These are phyloP conservation scores for Podospora conica DNA, from an alignment of 495 filamentous ascomycete species.

Conservation along the genomic window DNA sequence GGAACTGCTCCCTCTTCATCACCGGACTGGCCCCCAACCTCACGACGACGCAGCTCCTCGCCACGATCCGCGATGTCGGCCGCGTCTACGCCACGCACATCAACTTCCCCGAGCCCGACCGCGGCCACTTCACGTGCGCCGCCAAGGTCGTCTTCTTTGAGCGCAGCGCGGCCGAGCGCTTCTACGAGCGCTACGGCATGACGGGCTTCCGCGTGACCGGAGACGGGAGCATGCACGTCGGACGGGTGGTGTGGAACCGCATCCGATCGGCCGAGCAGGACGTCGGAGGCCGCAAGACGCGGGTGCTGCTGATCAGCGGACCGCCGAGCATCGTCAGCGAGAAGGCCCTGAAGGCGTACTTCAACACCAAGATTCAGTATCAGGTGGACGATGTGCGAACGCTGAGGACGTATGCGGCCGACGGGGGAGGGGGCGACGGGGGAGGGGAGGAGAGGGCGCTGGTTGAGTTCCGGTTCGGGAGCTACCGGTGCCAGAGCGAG, in stretches of 20 bases:
- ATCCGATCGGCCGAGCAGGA: slow-evolving; percentile 23
- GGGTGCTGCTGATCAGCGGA: slow-evolving; percentile 25
- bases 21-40: slow-evolving; percentile 26
- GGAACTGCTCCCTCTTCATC: slow-evolving; percentile 35
- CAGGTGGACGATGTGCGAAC: slow-evolving; percentile 20
- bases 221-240: background rate
- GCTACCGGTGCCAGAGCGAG: slow-evolving; percentile 39
- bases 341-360: slow-evolving; percentile 14
- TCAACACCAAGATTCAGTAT: slow-evolving; percentile 22
- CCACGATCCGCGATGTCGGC: slow-evolving; percentile 25
- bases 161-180: slow-evolving; percentile 19
- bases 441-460: slow-evolving; percentile 6
- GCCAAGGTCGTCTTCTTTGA: slow-evolving; percentile 39
- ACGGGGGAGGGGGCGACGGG: background rate
- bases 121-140: slow-evolving; percentile 19
- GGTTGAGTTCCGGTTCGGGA: slow-evolving; percentile 38
- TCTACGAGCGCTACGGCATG: slow-evolving; percentile 2
- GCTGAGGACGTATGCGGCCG: background rate
- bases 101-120: slow-evolving; percentile 19
- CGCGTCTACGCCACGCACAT: slow-evolving; percentile 35
- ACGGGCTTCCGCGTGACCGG: slow-evolving; percentile 6
- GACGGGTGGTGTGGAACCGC: slow-evolving; percentile 21
- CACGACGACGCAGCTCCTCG: slow-evolving; percentile 24
- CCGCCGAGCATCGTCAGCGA: slow-evolving; percentile 17
- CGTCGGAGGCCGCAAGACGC: slow-evolving; percentile 13